Percentiles rank a stretch among this genome's conserved stretches.
phyloP scores from a whole-genome alignment of 306 rosid species.

The Macrotyloma uniflorum region DNA sequence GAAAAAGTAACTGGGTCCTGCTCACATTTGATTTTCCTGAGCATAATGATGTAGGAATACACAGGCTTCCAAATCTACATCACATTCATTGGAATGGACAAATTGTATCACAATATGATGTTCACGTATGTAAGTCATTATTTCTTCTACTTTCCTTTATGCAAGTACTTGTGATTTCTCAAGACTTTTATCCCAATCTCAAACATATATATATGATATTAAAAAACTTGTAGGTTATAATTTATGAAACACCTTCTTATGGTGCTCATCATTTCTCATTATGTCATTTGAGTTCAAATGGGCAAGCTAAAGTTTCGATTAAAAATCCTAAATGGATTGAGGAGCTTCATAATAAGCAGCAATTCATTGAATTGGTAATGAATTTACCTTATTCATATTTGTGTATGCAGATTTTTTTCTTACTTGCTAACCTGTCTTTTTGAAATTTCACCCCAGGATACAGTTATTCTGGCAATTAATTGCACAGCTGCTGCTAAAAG shows the following conservation, averaged over 20 bases:
- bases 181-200: conserved; percentile 38
- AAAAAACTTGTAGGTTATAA: conserved; percentile 61
- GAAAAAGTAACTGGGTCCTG: conserved; percentile 57
- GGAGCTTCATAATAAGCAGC: conserved; percentile 65
- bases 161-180: conserved; percentile 26
- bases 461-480: conserved; percentile 78
- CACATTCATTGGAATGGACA: conserved; percentile 84
- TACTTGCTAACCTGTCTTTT: conserved; percentile 34
- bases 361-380: conserved; percentile 70
- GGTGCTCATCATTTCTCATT: conserved; percentile 79
- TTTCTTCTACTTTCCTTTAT: conserved; percentile 42
- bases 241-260: conserved; percentile 74
- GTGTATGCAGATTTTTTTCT: conserved; percentile 19
- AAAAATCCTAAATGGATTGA: conserved; percentile 83
- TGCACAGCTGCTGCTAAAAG: conserved; percentile 64
- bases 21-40: conserved; percentile 56
- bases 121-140: conserved; percentile 96
- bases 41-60: conserved; percentile 45
- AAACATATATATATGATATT: conserved; percentile 30
- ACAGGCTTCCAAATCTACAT: conserved; percentile 72
- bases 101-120: conserved; percentile 63
- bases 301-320: conserved; percentile 50
- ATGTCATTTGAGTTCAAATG: conserved; percentile 47
- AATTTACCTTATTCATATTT: conserved; percentile 39
- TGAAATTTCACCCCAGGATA: conserved; percentile 58